Evolutionary conservation across 2,329 filamentous ascomycete genomes (phyloP), one percentile per base, ranked within the genome.

Genomic region (Trichoderma afroharzianum): DNA sequence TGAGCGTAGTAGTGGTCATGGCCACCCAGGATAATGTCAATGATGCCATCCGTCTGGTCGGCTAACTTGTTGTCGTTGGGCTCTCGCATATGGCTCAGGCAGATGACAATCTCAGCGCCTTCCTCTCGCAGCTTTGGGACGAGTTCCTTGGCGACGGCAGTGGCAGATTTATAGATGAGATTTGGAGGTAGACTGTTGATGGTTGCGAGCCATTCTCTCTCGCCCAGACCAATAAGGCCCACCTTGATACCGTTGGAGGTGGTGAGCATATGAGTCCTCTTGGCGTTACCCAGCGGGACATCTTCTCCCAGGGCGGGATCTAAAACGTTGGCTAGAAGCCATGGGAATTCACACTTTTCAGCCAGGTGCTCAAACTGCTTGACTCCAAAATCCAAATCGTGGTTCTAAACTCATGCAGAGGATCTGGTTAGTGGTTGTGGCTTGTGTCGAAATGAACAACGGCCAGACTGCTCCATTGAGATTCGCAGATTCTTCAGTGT

Each of bases 1-100:
- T 97, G 93, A 18, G 87, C 87, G 79, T 97, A 97, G 81, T 92
- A 96, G 79, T 98, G 95, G 76, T 97, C 95, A 77, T 97, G 94
- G 0, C 94, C 94, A 63, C 94, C 94, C 0, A 97, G 86, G 58
- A 98, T 92, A 43, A 97, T 89, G 79, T 98, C 95, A 24, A 97
- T 90, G 68, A 93, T 81, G 0, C 92, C 93, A 4, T 88, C 86
- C 0, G 92, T 88, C 74, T 93, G 91, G 72, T 90, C 85, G 0
- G 95, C 94, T 5, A 98, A 84, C 81, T 97, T 97, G 78, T 92
- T 90, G 81, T 97, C 94, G 77, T 97, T 97, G 14, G 93, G 93
- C 80, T 97, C 93, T 58, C 94, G 88, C 83, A 94, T 92, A 80
- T 97, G 95, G 15, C 93, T 94, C 3, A 97, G 82, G 3, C 93